Base-by-base conservation (phyloP, 192 early-diverging fungal genomes). In the Coemansia sp. region DNA sequence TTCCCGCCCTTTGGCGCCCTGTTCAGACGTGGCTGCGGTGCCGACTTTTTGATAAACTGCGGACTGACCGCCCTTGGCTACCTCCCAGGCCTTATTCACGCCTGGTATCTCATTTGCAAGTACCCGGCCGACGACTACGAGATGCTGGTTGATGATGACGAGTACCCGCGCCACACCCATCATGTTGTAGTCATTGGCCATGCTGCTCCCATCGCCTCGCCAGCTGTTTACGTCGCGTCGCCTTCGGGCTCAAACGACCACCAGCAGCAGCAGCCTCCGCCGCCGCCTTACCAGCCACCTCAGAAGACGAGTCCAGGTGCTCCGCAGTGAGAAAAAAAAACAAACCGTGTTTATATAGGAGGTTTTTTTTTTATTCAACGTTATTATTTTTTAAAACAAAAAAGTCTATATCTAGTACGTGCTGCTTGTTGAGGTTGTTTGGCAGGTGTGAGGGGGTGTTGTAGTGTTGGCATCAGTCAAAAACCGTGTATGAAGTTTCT, bases 31-130 rank as follows among this genome's bases (percentile, higher is more conserved):
- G 90, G 90, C 22, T 89, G 86, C 73, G 79, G 84, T 6, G 69
- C 70, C 20, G 91, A 91, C 67, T 83, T 92, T 46, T 66, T 86
- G 25, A 92, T 94, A 56, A 92, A 92, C 85, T 87, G 89, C 73
- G 67, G 76, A 0, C 80, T 94, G 74, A 92, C 91, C 2, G 68
- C 82, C 25, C 84, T 94, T 35, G 92, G 90, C 39, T 90, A 80
- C 67, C 76, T 93, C 41, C 90, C 90, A 1, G 91, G 91, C 60
- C 85, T 90, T 41, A 86, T 91, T 54, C 89, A 89, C 71, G 87
- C 86, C 20, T 88, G 84, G 76, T 90, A 90, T 51, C 83, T 90
- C 46, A 82, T 90, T n/a, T 83, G 83, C 72, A 90, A 76, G 74
- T 77, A 76, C 65, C 80, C 80, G 10, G 45, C 58, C 11, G 59